Percentiles rank a stretch among this genome's conserved stretches.
phyloP scores from a whole-genome alignment of 2,329 filamentous ascomycete species.

The Pseudogymnoascus sp. region DNA sequence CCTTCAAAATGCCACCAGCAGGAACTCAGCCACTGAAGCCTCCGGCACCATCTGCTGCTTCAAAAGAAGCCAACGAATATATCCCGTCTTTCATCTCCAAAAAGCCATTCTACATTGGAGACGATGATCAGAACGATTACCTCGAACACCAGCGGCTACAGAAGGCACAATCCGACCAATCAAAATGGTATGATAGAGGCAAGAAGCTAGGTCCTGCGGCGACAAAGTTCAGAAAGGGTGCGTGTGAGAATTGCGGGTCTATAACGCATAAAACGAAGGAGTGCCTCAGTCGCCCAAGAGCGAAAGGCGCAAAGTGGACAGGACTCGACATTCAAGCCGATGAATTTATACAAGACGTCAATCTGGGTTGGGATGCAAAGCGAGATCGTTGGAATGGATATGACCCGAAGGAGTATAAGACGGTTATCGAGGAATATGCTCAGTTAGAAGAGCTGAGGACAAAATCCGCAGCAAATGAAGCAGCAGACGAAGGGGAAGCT shows the following conservation, averaged over 20 bases:
- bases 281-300: constrained; percentile 80
- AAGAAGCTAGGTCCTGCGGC: constrained; percentile 78
- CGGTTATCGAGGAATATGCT: constrained; percentile 84
- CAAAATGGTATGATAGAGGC: constrained; percentile 90
- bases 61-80: constrained; percentile 94
- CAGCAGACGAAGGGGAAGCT: constrained; percentile 43
- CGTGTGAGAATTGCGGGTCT: constrained; percentile 95
- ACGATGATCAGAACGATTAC: constrained; percentile 76
- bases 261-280: constrained; percentile 97
- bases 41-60: constrained; percentile 36
- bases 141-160: constrained; percentile 89
- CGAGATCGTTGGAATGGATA: constrained; percentile 98
- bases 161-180: constrained; percentile 55
- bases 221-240: constrained; percentile 95
- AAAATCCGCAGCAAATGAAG: constrained; percentile 41
- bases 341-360: constrained; percentile 76
- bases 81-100: constrained; percentile 98
- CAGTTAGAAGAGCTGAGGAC: constrained; percentile 70
- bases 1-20: constrained; percentile 34
- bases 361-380: constrained; percentile 93
- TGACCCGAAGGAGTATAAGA: constrained; percentile 75
- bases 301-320: constrained; percentile 84
- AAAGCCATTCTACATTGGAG: constrained; percentile 87
- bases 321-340: constrained; percentile 92
- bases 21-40: constrained; percentile 29